A percentile compares a stretch with the other conserved stretches of the same genome.
Evolutionary conservation across 2,329 filamentous ascomycete genomes (phyloP).

Genomic region (Cercospora citrullina): DNA sequence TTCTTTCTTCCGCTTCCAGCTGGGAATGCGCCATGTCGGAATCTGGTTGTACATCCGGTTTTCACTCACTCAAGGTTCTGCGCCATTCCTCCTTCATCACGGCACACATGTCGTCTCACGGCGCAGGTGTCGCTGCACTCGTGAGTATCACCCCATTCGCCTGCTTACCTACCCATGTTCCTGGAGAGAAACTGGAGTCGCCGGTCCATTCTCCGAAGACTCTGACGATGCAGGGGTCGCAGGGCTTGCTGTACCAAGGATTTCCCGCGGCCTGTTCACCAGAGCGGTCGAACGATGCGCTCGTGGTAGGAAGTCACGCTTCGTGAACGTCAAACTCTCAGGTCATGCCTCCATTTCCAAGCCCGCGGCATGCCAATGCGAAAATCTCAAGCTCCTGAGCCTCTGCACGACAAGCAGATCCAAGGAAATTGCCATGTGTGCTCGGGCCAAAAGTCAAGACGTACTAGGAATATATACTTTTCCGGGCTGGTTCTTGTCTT

Average conservation of each 20-base stretch:
- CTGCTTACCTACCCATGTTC: neutral
- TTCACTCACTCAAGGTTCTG: neutral
- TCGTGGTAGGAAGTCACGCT: neutral
- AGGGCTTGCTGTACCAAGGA: neutral
- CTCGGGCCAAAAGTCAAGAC: constrained; percentile 6
- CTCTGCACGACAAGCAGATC: neutral
- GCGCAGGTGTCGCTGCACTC: neutral
- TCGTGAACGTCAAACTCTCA: neutral
- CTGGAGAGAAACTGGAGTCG: neutral
- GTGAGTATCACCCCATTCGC: neutral
- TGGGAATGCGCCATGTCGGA: neutral
- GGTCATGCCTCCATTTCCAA: neutral
- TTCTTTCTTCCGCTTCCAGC: neutral
- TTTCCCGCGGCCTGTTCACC: neutral
- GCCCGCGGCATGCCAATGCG: neutral
- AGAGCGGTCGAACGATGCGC: neutral
- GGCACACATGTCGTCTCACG: neutral
- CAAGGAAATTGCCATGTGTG: constrained; percentile 7
- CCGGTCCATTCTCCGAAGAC: neutral
- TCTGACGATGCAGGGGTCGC: neutral
- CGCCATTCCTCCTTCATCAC: neutral
- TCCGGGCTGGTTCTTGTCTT: constrained; percentile 5
- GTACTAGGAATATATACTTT: neutral
- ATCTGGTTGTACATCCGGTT: neutral
- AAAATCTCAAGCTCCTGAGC: neutral